Evolutionary conservation across 2,329 filamentous ascomycete genomes (phyloP).

Genomic region (Penicillium fuscoglaucum): DNA sequence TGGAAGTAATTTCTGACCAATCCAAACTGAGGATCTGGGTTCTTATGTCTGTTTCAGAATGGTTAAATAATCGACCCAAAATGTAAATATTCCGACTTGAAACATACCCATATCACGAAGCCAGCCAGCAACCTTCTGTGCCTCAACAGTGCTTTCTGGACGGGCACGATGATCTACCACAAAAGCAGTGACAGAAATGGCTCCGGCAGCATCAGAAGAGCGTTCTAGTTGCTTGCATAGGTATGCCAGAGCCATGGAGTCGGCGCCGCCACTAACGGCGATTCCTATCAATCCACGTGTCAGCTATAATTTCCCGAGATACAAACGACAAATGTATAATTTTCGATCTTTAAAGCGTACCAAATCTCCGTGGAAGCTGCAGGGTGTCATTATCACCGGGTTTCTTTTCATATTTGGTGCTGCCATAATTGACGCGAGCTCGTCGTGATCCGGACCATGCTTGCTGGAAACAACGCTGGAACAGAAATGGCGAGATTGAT

Average conservation of each 20-base stretch:
- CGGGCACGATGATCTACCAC: constrained; percentile 64
- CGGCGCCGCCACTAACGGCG: constrained; percentile 87
- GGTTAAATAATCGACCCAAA: background rate
- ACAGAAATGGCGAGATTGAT: constrained; percentile 12
- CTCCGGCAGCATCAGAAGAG: constrained; percentile 19
- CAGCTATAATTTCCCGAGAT: constrained; percentile 1
- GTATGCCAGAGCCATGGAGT: constrained; percentile 93
- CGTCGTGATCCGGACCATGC: constrained; percentile 13
- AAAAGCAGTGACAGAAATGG: constrained; percentile 51
- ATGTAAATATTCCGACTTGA: background rate
- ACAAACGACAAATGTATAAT: background rate
- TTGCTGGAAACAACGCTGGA: constrained; percentile 14
- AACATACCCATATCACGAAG: constrained; percentile 47
- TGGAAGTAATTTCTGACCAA: constrained; percentile 48
- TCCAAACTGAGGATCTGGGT: constrained; percentile 45
- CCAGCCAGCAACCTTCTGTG: constrained; percentile 50
- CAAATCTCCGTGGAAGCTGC: constrained; percentile 29
- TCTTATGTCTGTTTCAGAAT: constrained; percentile 30
- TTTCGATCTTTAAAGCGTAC: constrained; percentile 20
- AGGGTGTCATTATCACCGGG: constrained; percentile 10
- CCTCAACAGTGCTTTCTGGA: constrained; percentile 56
- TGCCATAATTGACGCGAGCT: constrained; percentile 8
- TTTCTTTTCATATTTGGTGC: constrained; percentile 7
- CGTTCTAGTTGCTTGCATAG: constrained; percentile 60
- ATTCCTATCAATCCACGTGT: constrained; percentile 55